These are phyloP conservation scores for Talaromyces ruber DNA, from an alignment of 495 filamentous ascomycete species.

Conservation along the genomic window DNA sequence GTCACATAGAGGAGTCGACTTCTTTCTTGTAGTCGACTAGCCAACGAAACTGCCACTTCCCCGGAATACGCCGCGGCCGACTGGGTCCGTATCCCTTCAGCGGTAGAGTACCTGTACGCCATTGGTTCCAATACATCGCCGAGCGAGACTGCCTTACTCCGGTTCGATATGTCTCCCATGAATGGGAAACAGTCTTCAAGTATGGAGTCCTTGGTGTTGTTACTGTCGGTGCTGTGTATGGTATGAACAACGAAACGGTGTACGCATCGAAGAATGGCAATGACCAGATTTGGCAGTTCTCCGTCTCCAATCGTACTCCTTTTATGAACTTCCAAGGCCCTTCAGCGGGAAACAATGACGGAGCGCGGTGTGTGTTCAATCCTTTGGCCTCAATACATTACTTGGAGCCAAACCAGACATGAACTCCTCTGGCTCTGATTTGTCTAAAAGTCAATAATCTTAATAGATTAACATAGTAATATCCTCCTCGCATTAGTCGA, in stretches of 20 bases:
- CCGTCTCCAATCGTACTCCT: background rate
- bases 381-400: background rate
- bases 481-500: background rate
- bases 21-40: no score
- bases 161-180: background rate
- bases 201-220: conserved; percentile 25
- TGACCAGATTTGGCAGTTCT: conserved; percentile 2
- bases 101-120: background rate
- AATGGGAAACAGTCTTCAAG: background rate
- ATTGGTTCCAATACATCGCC: background rate
- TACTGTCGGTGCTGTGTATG: conserved; percentile 18
- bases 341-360: background rate
- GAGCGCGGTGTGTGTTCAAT: conserved; percentile 1
- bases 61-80: background rate
- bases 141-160: background rate
- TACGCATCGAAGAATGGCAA: conserved; percentile 2
- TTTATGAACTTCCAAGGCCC: background rate
- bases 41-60: background rate
- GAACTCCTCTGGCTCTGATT: background rate
- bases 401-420: no score
- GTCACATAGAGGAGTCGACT: no score
- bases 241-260: conserved; percentile 7
- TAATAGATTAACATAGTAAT: background rate
- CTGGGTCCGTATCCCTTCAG: conserved; percentile 1
- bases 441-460: background rate